Evolutionary conservation across 2,329 filamentous ascomycete genomes (phyloP).

Genomic region (Botrytis squamosa): DNA sequence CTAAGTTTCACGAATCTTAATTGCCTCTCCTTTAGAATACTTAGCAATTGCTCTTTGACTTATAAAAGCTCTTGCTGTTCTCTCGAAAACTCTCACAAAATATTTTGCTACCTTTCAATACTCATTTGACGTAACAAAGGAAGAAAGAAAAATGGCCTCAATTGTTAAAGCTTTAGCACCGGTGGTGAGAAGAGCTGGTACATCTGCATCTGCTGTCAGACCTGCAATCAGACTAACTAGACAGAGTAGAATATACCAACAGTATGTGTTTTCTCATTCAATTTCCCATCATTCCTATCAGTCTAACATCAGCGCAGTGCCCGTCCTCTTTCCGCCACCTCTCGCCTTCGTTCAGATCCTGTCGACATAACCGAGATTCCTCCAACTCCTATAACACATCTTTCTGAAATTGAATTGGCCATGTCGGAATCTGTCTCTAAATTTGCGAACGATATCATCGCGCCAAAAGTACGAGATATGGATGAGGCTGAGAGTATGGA

Average conservation of each 20-base stretch:
- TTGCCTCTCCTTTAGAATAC: conserved; percentile 2
- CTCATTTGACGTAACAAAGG: neutral
- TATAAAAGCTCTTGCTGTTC: neutral
- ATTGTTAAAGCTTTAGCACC: conserved; percentile 48
- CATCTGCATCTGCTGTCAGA: conserved; percentile 35
- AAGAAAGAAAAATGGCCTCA: conserved; percentile 46
- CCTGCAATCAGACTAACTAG: conserved; percentile 42
- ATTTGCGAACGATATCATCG: conserved; percentile 84
- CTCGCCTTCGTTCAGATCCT: conserved; percentile 50
- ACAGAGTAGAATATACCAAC: conserved; percentile 43
- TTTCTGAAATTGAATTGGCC: conserved; percentile 84
- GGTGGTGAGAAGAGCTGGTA: conserved; percentile 43
- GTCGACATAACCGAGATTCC: conserved; percentile 72
- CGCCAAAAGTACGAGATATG: conserved; percentile 93
- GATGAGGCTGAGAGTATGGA: conserved; percentile 97
- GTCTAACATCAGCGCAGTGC: conserved; percentile 36
- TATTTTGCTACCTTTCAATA: neutral
- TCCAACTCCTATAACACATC: conserved; percentile 88
- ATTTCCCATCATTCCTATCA: neutral
- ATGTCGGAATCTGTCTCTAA: conserved; percentile 90
- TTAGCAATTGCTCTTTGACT: neutral
- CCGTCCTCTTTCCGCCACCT: conserved; percentile 61
- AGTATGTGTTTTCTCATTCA: conserved; percentile 37
- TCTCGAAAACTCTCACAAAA: neutral
- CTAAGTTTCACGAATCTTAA: conserved; percentile 1